These are phyloP conservation scores for Microsporum ferrugineum DNA, from an alignment of 2,329 filamentous ascomycete species.

Conservation along the genomic window DNA sequence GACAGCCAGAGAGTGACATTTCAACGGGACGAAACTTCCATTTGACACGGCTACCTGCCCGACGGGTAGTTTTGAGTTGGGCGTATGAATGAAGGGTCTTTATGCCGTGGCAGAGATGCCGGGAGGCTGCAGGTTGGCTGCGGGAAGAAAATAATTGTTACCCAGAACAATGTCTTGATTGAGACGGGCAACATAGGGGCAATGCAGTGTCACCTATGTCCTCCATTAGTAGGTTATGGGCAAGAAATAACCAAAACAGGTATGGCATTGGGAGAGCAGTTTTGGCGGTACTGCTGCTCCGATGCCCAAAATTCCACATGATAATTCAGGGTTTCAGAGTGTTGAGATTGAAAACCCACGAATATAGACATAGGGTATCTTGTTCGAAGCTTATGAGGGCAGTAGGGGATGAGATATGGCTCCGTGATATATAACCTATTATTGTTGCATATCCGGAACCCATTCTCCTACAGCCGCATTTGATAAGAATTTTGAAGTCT, in stretches of 20 bases:
- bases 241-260: too few relatives aligned
- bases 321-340: not conserved
- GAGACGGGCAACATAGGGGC: not conserved
- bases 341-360: not conserved
- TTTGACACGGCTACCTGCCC: not conserved
- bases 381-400: not conserved
- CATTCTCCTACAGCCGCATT: too few relatives aligned
- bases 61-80: not conserved
- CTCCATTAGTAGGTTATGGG: not conserved
- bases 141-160: not conserved
- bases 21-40: not conserved
- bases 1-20: not conserved
- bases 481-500: too few relatives aligned
- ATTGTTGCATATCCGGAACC: too few relatives aligned
- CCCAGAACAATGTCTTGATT: not conserved
- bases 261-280: too few relatives aligned
- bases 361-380: not conserved
- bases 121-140: not conserved
- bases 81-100: not conserved
- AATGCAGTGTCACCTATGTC: not conserved
- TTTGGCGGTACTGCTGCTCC: not conserved
- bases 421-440: not conserved
- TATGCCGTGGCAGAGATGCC: not conserved
- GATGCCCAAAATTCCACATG: not conserved
- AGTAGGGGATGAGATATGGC: not conserved